A percentile compares a stretch with the other conserved stretches of the same genome.
Conservation (phyloP, 257 asterid genomes). For the Solanum lycopersicoides region DNA sequence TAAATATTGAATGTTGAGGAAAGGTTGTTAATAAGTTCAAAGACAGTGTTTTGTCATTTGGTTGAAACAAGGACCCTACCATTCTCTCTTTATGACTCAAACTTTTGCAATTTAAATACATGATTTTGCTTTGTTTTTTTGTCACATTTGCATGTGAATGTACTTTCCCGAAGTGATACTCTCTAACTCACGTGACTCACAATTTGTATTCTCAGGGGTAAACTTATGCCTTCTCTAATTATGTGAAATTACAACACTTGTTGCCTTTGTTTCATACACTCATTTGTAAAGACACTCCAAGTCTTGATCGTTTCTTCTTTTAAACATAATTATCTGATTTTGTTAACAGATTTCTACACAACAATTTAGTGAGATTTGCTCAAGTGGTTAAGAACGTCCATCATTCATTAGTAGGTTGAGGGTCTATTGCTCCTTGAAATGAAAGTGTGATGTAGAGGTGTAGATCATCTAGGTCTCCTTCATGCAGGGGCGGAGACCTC, state of each 20-base stretch:
- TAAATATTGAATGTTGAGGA: neutral
- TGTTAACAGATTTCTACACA: too few relatives aligned
- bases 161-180: constrained; percentile 35
- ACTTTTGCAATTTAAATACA: constrained; percentile 26
- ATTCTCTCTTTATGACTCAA: constrained; percentile 5
- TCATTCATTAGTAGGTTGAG: neutral
- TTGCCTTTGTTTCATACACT: neutral
- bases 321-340: neutral
- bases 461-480: too few relatives aligned
- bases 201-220: neutral
- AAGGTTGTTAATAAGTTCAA: neutral
- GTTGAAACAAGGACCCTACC: neutral
- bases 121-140: constrained; percentile 22
- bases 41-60: neutral
- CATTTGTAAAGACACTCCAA: neutral
- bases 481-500: too few relatives aligned
- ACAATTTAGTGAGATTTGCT: neutral
- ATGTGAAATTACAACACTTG: neutral
- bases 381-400: neutral
- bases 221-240: neutral
- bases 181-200: constrained; percentile 36
- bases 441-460: too few relatives aligned
- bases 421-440: too few relatives aligned
- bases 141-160: constrained; percentile 62
- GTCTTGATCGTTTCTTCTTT: neutral